These are phyloP conservation scores for Amylocarpus encephaloides DNA, from an alignment of 2,329 filamentous ascomycete genomes.

Conservation along the genomic window DNA sequence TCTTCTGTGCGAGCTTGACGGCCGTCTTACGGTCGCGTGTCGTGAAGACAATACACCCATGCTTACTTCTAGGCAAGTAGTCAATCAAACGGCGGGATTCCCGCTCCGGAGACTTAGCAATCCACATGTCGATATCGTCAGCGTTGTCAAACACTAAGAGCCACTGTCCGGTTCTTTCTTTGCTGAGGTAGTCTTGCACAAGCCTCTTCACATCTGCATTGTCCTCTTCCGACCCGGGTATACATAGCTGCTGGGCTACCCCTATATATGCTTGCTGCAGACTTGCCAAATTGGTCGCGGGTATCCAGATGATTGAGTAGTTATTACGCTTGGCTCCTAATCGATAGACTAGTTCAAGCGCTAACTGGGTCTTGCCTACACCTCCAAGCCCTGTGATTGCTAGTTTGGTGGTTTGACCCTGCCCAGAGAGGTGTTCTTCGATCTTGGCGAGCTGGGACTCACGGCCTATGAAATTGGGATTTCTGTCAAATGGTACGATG, in stretches of 20 bases:
- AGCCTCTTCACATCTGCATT: not conserved
- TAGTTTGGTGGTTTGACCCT: not conserved
- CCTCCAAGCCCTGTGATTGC: not conserved
- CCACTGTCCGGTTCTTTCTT: constrained; percentile 1
- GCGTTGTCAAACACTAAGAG: constrained; percentile 2
- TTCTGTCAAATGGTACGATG: constrained; percentile 4
- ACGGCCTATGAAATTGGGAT: not conserved
- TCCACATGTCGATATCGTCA: constrained; percentile 2
- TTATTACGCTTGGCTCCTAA: not conserved
- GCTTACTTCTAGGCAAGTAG: constrained; percentile 1
- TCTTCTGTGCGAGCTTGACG: not conserved
- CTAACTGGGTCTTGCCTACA: not conserved
- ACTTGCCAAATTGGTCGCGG: not conserved
- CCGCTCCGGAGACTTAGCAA: not conserved
- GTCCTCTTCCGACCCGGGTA: not conserved
- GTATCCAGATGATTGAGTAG: constrained; percentile 1
- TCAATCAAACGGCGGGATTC: constrained; percentile 2
- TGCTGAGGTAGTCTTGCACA: not conserved
- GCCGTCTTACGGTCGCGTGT: constrained; percentile 2
- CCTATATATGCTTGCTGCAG: constrained; percentile 3
- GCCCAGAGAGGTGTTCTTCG: not conserved
- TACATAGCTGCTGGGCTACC: not conserved
- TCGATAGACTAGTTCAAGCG: constrained; percentile 3
- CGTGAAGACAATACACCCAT: constrained; percentile 1
- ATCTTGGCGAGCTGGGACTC: not conserved